Evolutionary conservation across 495 filamentous ascomycete species (phyloP).

Genomic region (Neurospora hispaniola): DNA sequence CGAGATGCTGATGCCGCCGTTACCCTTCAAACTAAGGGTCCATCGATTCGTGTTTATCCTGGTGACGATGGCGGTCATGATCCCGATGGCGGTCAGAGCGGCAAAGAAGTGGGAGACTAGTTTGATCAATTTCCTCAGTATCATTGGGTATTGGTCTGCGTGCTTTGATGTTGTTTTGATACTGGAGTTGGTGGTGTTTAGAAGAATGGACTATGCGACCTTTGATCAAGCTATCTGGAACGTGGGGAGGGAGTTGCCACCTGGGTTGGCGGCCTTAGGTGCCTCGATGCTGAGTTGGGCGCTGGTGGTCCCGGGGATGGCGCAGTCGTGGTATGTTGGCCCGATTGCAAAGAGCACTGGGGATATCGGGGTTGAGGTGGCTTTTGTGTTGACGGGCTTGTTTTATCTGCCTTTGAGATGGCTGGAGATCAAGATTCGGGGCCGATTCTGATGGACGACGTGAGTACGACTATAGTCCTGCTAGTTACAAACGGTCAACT

Average conservation of each 20-base stretch:
- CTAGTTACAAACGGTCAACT: not conserved
- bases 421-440: constrained; percentile 26
- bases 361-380: constrained; percentile 45
- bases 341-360: constrained; percentile 40
- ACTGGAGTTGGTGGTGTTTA: constrained; percentile 38
- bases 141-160: constrained; percentile 45
- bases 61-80: constrained; percentile 34
- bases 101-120: constrained; percentile 38
- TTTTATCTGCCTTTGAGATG: constrained; percentile 33
- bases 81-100: constrained; percentile 38
- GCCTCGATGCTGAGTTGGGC: constrained; percentile 27
- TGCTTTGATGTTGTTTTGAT: constrained; percentile 38
- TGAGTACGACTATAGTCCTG: not conserved
- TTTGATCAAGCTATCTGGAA: constrained; percentile 39
- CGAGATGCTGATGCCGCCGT: constrained; percentile 37
- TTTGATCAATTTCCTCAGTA: constrained; percentile 39
- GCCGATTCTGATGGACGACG: constrained; percentile 7
- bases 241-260: constrained; percentile 32
- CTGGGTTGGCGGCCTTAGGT: constrained; percentile 32
- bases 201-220: constrained; percentile 23
- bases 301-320: constrained; percentile 40
- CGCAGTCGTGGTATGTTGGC: constrained; percentile 41
- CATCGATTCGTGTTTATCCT: constrained; percentile 38
- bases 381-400: constrained; percentile 35
- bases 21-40: constrained; percentile 15